Conservation (phyloP, 164 flowering plant species). For the Macadamia tetraphylla region DNA sequence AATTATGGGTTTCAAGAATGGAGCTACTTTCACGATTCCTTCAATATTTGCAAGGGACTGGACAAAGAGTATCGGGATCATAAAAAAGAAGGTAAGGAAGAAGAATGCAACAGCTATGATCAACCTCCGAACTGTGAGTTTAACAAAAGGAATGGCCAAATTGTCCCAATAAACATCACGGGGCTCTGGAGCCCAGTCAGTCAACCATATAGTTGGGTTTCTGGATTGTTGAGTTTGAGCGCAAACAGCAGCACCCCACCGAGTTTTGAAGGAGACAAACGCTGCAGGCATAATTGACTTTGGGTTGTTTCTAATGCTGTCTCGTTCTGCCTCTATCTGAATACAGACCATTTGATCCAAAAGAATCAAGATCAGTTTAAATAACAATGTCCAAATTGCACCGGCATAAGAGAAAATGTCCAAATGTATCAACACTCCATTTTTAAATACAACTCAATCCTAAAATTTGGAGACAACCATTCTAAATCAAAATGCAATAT, state of each 20-base stretch:
- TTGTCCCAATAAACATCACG: constrained; percentile 87
- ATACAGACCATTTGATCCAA: not conserved
- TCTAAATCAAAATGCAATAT: too few species aligned
- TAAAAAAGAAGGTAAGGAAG: constrained; percentile 85
- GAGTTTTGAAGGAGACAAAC: constrained; percentile 81
- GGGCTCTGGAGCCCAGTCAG: constrained; percentile 95
- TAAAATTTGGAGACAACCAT: too few species aligned
- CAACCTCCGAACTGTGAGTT: constrained; percentile 63
- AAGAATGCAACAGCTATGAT: constrained; percentile 68
- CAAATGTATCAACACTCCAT: too few species aligned
- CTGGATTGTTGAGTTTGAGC: constrained; percentile 92
- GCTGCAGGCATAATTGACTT: constrained; percentile 80
- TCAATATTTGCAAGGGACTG: constrained; percentile 85
- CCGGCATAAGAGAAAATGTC: too few species aligned
- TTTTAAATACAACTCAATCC: too few species aligned
- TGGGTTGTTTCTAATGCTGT: constrained; percentile 32
- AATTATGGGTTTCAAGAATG: constrained; percentile 62
- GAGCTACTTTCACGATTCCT: constrained; percentile 62
- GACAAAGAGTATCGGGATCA: constrained; percentile 87
- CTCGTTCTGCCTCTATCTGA: constrained; percentile 61
- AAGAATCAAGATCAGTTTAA: not conserved
- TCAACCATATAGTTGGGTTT: constrained; percentile 86
- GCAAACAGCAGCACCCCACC: constrained; percentile 94
- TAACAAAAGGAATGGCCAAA: constrained; percentile 80
- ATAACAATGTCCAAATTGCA: too few species aligned